Evolutionary conservation across 345 rosid species (phyloP).

Genomic region (Erodium maritimum): DNA sequence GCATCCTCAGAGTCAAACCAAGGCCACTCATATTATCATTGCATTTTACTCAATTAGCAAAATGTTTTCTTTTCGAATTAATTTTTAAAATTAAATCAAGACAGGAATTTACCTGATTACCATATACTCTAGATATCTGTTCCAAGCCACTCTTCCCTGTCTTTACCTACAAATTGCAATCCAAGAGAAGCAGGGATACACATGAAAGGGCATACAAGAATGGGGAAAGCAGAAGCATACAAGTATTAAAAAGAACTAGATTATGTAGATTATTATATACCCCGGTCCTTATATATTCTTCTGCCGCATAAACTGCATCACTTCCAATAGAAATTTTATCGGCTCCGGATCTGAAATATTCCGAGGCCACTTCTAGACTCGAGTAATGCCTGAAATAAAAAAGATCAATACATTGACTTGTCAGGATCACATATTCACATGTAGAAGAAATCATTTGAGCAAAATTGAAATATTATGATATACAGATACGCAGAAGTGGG

Average conservation of each 20-base stretch:
- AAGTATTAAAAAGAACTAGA: not conserved
- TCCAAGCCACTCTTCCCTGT: slow-evolving; percentile 86
- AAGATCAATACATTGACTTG: not conserved
- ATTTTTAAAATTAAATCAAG: not conserved
- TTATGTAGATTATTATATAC: slow-evolving; percentile 28
- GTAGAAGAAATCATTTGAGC: not conserved
- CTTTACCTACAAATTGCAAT: slow-evolving; percentile 42
- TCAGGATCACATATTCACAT: not conserved
- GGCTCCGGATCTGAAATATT: slow-evolving; percentile 94
- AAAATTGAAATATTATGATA: not conserved
- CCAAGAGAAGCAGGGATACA: slow-evolving; percentile 4
- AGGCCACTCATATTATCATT: not conserved
- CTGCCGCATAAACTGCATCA: slow-evolving; percentile 91
- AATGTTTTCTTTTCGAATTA: no score
- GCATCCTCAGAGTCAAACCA: not conserved
- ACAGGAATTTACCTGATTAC: slow-evolving; percentile 64
- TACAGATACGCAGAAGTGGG: not conserved
- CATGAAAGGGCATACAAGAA: not conserved
- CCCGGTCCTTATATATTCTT: slow-evolving; percentile 68
- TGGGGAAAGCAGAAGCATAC: not conserved
- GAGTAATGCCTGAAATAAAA: slow-evolving; percentile 63
- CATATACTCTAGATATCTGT: slow-evolving; percentile 87
- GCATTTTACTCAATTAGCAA: no score
- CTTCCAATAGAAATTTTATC: slow-evolving; percentile 95
- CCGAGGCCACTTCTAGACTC: slow-evolving; percentile 95